phyloP scores from a whole-genome alignment of 306 rosid species.

The Prosopis cineraria region DNA sequence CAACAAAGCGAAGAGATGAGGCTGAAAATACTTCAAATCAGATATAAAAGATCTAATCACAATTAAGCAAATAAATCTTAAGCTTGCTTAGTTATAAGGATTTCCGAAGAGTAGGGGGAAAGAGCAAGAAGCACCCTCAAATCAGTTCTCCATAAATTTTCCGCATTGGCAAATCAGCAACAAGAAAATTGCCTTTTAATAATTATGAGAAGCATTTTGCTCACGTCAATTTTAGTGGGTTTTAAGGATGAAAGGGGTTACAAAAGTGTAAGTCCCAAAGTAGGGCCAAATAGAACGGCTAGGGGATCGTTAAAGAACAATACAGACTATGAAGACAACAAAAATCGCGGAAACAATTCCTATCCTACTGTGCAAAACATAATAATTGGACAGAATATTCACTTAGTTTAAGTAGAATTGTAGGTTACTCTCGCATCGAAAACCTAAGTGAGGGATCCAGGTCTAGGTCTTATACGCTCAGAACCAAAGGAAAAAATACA shows the following conservation, averaged over 20 bases:
- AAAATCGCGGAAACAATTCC: not conserved
- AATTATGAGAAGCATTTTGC: slow-evolving; percentile 48
- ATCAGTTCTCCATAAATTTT: slow-evolving; percentile 58
- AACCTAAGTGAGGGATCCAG: not conserved
- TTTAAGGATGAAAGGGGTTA: not conserved
- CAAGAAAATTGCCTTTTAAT: slow-evolving; percentile 45
- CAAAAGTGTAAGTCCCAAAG: not conserved
- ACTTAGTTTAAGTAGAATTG: not conserved
- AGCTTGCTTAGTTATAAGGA: not conserved
- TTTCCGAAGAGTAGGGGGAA: not conserved
- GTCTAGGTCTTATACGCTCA: not conserved
- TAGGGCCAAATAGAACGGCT: not conserved
- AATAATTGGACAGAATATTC: not conserved
- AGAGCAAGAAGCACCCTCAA: slow-evolving; percentile 50
- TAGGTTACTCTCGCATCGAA: not conserved
- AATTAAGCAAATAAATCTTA: not conserved
- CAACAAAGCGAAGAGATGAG: not conserved
- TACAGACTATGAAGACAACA: not conserved
- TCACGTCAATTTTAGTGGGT: not conserved
- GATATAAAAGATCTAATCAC: not conserved
- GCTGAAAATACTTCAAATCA: not conserved
- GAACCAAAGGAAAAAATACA: not conserved
- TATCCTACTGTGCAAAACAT: not conserved
- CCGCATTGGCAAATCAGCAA: slow-evolving; percentile 48
- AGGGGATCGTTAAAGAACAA: not conserved